phyloP scores from a whole-genome alignment of 352 stramenopile species.

The Phytophthora brassicae region DNA sequence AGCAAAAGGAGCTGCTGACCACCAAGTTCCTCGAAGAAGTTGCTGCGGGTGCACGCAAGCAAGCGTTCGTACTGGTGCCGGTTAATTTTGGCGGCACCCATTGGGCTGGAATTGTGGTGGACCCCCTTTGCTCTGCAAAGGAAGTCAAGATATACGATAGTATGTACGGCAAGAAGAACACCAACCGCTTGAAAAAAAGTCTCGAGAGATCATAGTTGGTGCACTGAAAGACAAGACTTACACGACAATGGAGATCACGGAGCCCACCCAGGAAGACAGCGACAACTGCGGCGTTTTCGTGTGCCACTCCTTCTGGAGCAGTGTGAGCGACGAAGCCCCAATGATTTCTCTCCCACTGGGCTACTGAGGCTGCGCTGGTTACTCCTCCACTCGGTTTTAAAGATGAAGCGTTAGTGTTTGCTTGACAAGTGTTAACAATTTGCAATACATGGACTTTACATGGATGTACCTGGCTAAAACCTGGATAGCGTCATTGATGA shows the following conservation, averaged over 20 bases:
- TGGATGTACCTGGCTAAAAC: neutral
- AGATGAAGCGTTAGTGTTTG: neutral
- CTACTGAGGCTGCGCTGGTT: neutral
- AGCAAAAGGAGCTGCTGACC: neutral
- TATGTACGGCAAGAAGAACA: neutral
- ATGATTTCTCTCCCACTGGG: neutral
- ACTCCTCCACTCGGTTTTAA: neutral
- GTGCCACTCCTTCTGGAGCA: conserved; percentile 3
- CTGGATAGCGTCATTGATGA: neutral
- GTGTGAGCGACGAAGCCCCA: neutral
- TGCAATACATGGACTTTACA: conserved; percentile 7
- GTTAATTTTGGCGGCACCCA: conserved; percentile 9
- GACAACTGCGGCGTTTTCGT: conserved; percentile 14
- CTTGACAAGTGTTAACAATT: neutral
- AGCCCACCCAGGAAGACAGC: conserved; percentile 5
- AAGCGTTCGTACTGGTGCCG: conserved; percentile 1
- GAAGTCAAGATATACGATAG: conserved; percentile 11
- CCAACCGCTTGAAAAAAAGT: neutral
- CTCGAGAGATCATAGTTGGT: neutral
- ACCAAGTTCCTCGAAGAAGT: conserved; percentile 1
- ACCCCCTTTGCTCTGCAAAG: neutral
- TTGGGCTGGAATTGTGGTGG: conserved; percentile 4
- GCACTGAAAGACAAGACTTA: neutral
- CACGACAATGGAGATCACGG: neutral
- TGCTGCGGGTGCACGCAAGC: neutral